These are phyloP conservation scores for Neurospora sp. DNA, from an alignment of 495 filamentous ascomycete species.

Conservation along the genomic window DNA sequence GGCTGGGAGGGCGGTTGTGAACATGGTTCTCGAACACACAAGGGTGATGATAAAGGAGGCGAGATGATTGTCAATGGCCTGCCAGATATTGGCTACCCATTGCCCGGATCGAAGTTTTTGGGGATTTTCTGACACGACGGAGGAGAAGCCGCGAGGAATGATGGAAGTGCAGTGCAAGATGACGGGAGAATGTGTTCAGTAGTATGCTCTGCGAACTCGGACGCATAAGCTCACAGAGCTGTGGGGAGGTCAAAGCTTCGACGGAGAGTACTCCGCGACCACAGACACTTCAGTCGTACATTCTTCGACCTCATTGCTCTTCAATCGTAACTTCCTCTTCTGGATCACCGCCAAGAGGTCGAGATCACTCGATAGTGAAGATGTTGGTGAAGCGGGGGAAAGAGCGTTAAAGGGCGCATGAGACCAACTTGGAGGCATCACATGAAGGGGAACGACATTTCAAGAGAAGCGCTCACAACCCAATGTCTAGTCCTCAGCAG, in stretches of 20 bases:
- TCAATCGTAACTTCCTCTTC: neutral
- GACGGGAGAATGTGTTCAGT: neutral
- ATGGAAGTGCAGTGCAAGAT: neutral
- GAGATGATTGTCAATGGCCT: neutral
- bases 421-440: neutral
- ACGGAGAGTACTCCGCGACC: neutral
- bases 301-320: neutral
- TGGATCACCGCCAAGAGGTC: neutral
- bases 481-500: neutral
- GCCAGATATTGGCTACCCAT: neutral
- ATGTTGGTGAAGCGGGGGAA: neutral
- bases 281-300: neutral
- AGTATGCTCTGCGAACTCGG: neutral
- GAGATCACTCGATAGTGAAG: neutral
- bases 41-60: neutral
- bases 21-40: neutral
- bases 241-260: neutral
- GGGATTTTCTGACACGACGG: neutral
- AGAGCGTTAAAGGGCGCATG: neutral
- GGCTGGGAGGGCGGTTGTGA: neutral
- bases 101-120: neutral
- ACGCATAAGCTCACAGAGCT: neutral
- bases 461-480: neutral
- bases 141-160: neutral
- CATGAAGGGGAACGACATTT: neutral